Conservation (phyloP, 164 flowering plant genomes). For the Akebia trifoliata region DNA sequence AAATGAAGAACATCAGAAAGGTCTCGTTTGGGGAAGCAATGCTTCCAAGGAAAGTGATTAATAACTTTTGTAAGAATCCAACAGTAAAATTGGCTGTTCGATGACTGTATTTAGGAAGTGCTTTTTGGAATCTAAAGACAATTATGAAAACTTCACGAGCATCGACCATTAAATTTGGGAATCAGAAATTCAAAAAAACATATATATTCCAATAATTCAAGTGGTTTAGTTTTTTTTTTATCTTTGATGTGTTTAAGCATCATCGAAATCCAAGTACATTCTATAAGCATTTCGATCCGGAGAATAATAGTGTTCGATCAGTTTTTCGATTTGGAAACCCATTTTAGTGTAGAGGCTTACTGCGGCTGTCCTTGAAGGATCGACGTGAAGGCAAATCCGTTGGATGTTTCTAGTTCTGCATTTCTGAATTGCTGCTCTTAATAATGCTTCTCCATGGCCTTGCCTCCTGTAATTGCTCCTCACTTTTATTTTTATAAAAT, state of each 20-base stretch:
- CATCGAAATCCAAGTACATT: constrained; percentile 67
- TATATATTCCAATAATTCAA: background rate
- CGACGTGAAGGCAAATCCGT: constrained; percentile 73
- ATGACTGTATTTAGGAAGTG: too few relatives aligned
- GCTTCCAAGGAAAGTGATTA: too few relatives aligned
- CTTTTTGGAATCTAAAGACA: too few relatives aligned
- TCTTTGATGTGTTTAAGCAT: constrained; percentile 2
- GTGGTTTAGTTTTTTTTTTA: background rate
- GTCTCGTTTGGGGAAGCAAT: too few relatives aligned
- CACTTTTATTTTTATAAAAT: constrained; percentile 29
- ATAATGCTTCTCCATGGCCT: constrained; percentile 77
- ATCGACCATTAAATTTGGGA: too few relatives aligned
- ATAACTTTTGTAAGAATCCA: too few relatives aligned
- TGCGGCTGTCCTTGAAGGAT: constrained; percentile 64
- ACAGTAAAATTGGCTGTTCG: too few relatives aligned
- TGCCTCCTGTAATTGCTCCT: constrained; percentile 60
- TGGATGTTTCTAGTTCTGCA: constrained; percentile 60
- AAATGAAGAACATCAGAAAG: too few relatives aligned
- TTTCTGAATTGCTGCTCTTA: constrained; percentile 67
- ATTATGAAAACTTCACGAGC: too few relatives aligned
- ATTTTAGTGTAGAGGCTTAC: constrained; percentile 65
- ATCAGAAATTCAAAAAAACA: too few relatives aligned
- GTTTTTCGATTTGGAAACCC: constrained; percentile 63
- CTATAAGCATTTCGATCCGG: constrained; percentile 71
- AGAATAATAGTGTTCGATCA: constrained; percentile 66